phyloP scores from a whole-genome alignment of 108 stramenopile species.

The Cyclotella atomus region DNA sequence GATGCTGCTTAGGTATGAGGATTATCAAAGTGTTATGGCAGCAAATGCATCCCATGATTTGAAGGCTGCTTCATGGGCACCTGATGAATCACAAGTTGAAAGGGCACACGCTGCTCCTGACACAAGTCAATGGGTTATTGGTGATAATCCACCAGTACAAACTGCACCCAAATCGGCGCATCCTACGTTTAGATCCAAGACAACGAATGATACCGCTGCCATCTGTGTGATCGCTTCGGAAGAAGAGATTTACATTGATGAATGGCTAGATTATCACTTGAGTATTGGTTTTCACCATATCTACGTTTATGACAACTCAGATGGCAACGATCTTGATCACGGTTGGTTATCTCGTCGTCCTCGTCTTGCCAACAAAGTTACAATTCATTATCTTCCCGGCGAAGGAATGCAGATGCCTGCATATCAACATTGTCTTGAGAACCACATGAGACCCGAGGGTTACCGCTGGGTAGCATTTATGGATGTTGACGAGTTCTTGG shows the following conservation, averaged over 20 bases:
- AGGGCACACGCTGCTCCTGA: too few relatives aligned
- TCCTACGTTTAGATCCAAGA: too few relatives aligned
- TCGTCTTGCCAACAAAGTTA: slow-evolving; percentile 12
- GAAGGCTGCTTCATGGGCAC: too few relatives aligned
- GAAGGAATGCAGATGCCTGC: slow-evolving; percentile 21
- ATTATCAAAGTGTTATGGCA: too few relatives aligned
- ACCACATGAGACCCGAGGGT: background rate
- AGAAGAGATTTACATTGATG: slow-evolving; percentile 51
- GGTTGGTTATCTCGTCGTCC: slow-evolving; percentile 28
- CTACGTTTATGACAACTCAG: slow-evolving; percentile 56
- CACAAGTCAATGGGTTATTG: too few relatives aligned
- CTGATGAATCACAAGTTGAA: too few relatives aligned
- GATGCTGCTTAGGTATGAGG: too few relatives aligned
- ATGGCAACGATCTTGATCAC: slow-evolving; percentile 36
- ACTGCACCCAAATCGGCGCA: too few relatives aligned
- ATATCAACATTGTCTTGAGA: slow-evolving; percentile 31
- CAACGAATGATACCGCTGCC: slow-evolving; percentile 1
- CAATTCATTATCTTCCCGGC: slow-evolving; percentile 37
- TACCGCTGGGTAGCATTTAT: slow-evolving; percentile 35
- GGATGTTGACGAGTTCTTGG: slow-evolving; percentile 48
- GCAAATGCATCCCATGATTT: too few relatives aligned
- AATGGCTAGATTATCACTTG: slow-evolving; percentile 65
- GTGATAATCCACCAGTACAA: too few relatives aligned
- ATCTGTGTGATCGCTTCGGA: slow-evolving; percentile 8
- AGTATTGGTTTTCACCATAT: slow-evolving; percentile 54